Base-by-base conservation (phyloP, 2,329 filamentous ascomycete species). In the Leptographium lundbergii region DNA sequence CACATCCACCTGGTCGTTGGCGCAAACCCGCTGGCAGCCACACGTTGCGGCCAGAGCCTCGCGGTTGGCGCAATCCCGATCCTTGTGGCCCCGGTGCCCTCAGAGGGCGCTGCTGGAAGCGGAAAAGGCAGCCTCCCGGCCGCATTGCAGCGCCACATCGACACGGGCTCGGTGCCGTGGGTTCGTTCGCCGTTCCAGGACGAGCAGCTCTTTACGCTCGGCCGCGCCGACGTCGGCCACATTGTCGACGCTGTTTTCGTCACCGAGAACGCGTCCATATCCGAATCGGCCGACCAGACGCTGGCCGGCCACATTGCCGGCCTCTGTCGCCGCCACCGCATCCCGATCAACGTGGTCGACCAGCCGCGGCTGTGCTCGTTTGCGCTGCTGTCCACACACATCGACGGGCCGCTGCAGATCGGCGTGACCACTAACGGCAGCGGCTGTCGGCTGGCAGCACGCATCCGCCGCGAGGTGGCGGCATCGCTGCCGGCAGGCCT, bases 241-340 rank as follows among this genome's bases (percentile, higher is more conserved):
- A 82, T 95, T 5, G 92, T 96, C 19, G 94, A 99, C 71, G 88
- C 88, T 59, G 94, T 99, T 47, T 97, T 97, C 71, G 85, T 97
- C 45, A 96, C 91, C 4, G 52, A 55, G 7, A 22, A 24, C 36
- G 13, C 10, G n/a, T 7, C 27, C 27, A 29, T 9, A 10, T 7
- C 27, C 27, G 7, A 6, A 10, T 42, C 53, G n/a, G 3, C 27
- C 27, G 42, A 6, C n/a, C 4, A n/a, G 25, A 47, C 65, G 70
- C 19, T 25, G 14, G 36, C 55, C n/a, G 72, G 78, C 32, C 82
- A 82, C 63, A 87, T 96, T 63, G 89, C 89, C 0, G 77, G 75
- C 6, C 76, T 91, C 4, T 97, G 94, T 74, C 82, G 79, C 61
- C 81, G 86, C 54, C 78, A 91, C 62, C 84, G 94, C 52, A 94